Conservation (phyloP, 768 basidiomycete species). For the Collybiopsis luxurians region DNA sequence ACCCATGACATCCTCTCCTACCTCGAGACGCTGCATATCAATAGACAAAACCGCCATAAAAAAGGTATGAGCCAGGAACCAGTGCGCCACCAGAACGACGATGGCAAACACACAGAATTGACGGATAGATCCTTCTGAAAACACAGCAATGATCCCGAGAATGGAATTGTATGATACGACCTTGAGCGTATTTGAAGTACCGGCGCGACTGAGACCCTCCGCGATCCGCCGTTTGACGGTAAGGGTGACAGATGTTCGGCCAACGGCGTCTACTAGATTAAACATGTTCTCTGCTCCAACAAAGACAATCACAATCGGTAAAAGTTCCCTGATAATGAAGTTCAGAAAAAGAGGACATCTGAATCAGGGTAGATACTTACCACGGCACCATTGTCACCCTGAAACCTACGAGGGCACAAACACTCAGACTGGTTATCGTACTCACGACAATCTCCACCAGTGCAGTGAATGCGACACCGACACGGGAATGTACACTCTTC, state of each 20-base stretch:
- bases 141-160: constrained; percentile 71
- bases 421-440: constrained; percentile 90
- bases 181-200: constrained; percentile 90
- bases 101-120: constrained; percentile 94
- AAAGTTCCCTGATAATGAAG: constrained; percentile 58
- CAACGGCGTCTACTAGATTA: constrained; percentile 84
- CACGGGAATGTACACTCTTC: constrained; percentile 83
- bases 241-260: constrained; percentile 79
- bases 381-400: constrained; percentile 88
- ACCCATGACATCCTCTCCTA: constrained; percentile 22
- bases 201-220: constrained; percentile 83
- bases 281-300: constrained; percentile 99
- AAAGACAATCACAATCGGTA: constrained; percentile 93
- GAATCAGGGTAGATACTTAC: constrained; percentile 37
- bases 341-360: not conserved
- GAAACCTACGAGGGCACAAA: constrained; percentile 88
- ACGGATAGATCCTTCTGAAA: constrained; percentile 76
- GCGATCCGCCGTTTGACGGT: constrained; percentile 92
- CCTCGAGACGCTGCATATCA: constrained; percentile 92
- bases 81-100: constrained; percentile 93
- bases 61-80: constrained; percentile 96
- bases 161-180: constrained; percentile 84
- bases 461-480: constrained; percentile 92
- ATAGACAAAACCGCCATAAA: constrained; percentile 94
- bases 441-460: constrained; percentile 89